Base-by-base conservation (phyloP, 2,329 filamentous ascomycete species). In the Fusarium sambucinum region DNA sequence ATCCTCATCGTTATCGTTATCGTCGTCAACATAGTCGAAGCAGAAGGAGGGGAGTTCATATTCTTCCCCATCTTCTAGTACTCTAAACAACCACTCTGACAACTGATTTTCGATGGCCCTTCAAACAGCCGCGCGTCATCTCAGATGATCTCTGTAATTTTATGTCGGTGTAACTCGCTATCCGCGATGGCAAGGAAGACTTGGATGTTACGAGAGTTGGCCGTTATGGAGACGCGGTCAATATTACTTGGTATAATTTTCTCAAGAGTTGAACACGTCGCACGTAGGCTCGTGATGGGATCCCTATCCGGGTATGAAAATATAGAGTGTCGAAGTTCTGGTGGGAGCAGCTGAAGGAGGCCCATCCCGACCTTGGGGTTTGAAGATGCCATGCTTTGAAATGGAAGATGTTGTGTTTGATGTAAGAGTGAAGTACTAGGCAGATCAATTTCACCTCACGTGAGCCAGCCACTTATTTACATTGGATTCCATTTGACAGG, bases 111-210 rank as follows among this genome's bases (percentile, higher is more conserved):
- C 23, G 23, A 25, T 19, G 37, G 54, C 5, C n/a, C 54, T 1
- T 1, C 3, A 3, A 17, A 8, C 2, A 57, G 6, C 6, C 54
- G 12, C 2, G 54, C 55, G 6, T 57, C 55, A 4, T 57, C 47
- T 38, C 47, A 57, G 3, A 57, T 12, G 12, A 44, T 57, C 47
- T 57, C 55, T 8, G 30, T 42, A 6, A 57, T 21, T 17, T 42
- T 32, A 12, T 44, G 30, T 10, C 47, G 38, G 25, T 35, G 9
- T 1, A 5, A 35, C 8, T 57, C 47, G 23, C 40, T 32, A 4
- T 53, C 30, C 13, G 55, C 55, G 9, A 57, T 53, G n/a, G 21
- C 38, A 4, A 12, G 9, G 11, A 57, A 53, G 1, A 53, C 30
- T 9, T 53, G 19, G 2, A 57, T 14, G n/a, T 57, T 57, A 3